Percentiles rank a stretch among this genome's conserved stretches.
Conservation (phyloP, 2,329 filamentous ascomycete genomes). For the Ophiocordyceps camponoti-leonardi region DNA sequence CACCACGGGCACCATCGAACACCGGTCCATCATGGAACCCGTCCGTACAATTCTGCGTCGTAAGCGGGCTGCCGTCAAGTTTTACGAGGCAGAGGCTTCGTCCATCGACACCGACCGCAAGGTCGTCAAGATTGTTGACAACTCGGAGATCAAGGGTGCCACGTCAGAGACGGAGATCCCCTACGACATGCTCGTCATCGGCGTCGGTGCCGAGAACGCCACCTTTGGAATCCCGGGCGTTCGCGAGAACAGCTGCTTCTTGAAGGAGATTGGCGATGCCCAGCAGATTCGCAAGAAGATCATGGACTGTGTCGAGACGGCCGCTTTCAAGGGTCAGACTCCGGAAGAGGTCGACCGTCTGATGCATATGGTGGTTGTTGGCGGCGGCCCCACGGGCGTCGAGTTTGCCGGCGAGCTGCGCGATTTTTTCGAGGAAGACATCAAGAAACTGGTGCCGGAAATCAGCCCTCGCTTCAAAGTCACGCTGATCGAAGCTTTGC, state of each 20-base stretch:
- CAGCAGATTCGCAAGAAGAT: constrained; percentile 95
- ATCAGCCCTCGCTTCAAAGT: constrained; percentile 93
- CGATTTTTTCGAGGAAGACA: constrained; percentile 96
- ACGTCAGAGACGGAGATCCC: constrained; percentile 72
- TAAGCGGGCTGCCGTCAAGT: constrained; percentile 86
- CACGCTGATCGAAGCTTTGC: constrained; percentile 90
- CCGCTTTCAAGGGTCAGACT: constrained; percentile 91
- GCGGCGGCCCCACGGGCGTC: constrained; percentile 89
- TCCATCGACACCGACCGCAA: constrained; percentile 89
- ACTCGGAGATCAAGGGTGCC: constrained; percentile 80
- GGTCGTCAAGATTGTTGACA: constrained; percentile 77
- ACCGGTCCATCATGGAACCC: constrained; percentile 99
- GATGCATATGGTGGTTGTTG: constrained; percentile 92
- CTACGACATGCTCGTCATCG: constrained; percentile 96
- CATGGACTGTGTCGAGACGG: constrained; percentile 99
- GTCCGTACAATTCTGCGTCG: constrained; percentile 89
- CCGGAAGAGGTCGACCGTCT: constrained; percentile 80
- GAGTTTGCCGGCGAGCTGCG: constrained; percentile 97
- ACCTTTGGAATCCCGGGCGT: constrained; percentile 97
- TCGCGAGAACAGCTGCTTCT: constrained; percentile 85
- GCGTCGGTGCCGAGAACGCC: constrained; percentile 94
- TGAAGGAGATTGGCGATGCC: constrained; percentile 95
- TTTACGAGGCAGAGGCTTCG: constrained; percentile 93
- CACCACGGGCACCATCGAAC: constrained; percentile 93
- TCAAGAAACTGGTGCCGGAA: constrained; percentile 95